Conservation (phyloP, 495 filamentous ascomycete genomes). For the Penicillium mononematosum region DNA sequence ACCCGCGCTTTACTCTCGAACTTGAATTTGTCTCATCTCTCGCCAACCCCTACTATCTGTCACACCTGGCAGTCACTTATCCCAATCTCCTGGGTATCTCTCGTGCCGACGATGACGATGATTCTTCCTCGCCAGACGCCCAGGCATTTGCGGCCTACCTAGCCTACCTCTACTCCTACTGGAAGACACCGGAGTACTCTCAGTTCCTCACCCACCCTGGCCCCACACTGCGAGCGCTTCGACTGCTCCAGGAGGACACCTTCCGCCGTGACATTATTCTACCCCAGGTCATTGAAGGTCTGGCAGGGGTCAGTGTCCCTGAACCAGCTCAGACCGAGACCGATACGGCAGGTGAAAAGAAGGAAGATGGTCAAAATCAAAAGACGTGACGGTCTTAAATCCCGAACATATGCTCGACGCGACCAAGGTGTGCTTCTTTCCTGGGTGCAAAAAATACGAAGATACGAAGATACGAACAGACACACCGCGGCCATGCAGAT, state of each 20-base stretch:
- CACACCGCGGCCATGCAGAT: neutral
- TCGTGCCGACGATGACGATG: slow-evolving; percentile 36
- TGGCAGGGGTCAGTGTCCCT: slow-evolving; percentile 58
- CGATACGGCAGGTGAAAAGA: slow-evolving; percentile 29
- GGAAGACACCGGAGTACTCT: slow-evolving; percentile 74
- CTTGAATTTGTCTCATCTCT: slow-evolving; percentile 82
- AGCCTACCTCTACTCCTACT: slow-evolving; percentile 78
- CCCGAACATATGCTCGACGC: slow-evolving; percentile 4
- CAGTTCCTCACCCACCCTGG: slow-evolving; percentile 80
- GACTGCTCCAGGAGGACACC: slow-evolving; percentile 76
- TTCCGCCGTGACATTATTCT: slow-evolving; percentile 82
- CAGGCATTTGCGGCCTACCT: slow-evolving; percentile 78
- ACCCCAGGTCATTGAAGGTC: slow-evolving; percentile 63
- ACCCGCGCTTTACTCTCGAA: slow-evolving; percentile 45
- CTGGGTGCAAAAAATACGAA: neutral
- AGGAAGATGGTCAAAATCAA: slow-evolving; percentile 23
- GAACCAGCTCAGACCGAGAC: slow-evolving; percentile 23
- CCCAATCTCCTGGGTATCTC: slow-evolving; percentile 50
- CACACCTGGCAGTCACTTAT: slow-evolving; percentile 68
- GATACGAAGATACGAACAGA: too few relatives aligned
- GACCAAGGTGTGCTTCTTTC: neutral
- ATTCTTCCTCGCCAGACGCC: slow-evolving; percentile 50
- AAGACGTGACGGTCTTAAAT: slow-evolving; percentile 30
- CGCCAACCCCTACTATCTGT: slow-evolving; percentile 79
- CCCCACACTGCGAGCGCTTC: slow-evolving; percentile 76